Percentiles rank a stretch among this genome's conserved stretches.
These are phyloP conservation scores for Globisporangium cederbergense DNA, from an alignment of 352 stramenopile genomes.

Conservation along the genomic window DNA sequence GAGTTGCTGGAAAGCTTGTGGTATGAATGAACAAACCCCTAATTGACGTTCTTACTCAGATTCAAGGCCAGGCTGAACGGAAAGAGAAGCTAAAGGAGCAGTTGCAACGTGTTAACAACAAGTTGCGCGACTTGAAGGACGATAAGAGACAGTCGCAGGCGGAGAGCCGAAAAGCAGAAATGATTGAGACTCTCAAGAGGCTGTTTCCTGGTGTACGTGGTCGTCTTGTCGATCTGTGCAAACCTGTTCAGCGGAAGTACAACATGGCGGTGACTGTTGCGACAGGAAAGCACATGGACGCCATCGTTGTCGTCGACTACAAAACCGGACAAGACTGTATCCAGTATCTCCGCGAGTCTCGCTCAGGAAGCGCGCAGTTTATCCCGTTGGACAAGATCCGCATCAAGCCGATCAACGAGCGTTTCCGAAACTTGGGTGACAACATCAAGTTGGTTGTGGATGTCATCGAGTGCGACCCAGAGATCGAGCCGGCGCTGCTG, in stretches of 20 bases:
- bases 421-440: constrained; percentile 88
- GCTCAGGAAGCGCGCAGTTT: constrained; percentile 94
- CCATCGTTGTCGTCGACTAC: constrained; percentile 76
- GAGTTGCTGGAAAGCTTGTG: neutral
- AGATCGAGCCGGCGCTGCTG: constrained; percentile 91
- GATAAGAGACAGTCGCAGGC: constrained; percentile 91
- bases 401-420: constrained; percentile 91
- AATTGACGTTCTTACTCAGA: constrained; percentile 23
- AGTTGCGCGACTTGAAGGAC: constrained; percentile 91
- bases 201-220: constrained; percentile 93
- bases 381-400: constrained; percentile 96
- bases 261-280: constrained; percentile 97
- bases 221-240: constrained; percentile 96
- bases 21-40: neutral
- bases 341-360: constrained; percentile 94
- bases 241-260: constrained; percentile 95
- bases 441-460: constrained; percentile 94
- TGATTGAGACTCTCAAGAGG: constrained; percentile 74
- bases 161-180: constrained; percentile 80
- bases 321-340: constrained; percentile 85
- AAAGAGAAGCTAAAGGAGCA: constrained; percentile 71
- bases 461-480: constrained; percentile 93
- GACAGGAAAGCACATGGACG: constrained; percentile 97
- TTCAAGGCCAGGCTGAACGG: constrained; percentile 45
- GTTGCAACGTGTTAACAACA: constrained; percentile 67